These are phyloP conservation scores for Metroxylon sagu DNA, from an alignment of 176 grass and related monocot species.

Conservation along the genomic window DNA sequence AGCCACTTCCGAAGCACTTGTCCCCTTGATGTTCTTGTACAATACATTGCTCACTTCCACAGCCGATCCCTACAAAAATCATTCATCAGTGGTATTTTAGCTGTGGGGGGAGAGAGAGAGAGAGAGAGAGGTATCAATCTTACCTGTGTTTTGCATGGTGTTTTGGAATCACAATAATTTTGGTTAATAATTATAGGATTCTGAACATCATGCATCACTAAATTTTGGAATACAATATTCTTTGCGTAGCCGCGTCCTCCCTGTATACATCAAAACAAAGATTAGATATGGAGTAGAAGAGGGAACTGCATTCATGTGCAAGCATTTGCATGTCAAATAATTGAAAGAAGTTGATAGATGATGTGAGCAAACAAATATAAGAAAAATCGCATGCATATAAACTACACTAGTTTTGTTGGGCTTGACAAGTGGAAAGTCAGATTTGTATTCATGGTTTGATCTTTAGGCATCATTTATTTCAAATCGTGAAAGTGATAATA, in stretches of 20 bases:
- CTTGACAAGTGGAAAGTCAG: too few species aligned
- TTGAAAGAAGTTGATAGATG: too few species aligned
- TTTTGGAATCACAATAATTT: conserved; percentile 32
- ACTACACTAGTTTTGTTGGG: too few species aligned
- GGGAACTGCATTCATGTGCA: not conserved
- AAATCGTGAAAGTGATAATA: too few species aligned
- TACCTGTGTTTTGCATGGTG: conserved; percentile 28
- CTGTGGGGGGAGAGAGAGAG: too few species aligned
- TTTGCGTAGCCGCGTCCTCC: conserved; percentile 44
- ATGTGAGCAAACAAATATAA: too few species aligned
- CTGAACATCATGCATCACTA: conserved; percentile 28
- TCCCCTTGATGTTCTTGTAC: not conserved
- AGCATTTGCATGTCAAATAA: too few species aligned
- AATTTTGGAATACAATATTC: conserved; percentile 45
- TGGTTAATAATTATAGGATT: conserved; percentile 60
- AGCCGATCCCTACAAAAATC: not conserved
- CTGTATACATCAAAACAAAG: conserved; percentile 3
- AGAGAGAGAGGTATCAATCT: not conserved
- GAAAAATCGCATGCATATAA: too few species aligned
- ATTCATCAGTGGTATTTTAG: too few species aligned
- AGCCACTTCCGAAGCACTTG: not conserved
- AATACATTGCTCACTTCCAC: not conserved
- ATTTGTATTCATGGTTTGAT: too few species aligned
- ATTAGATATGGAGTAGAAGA: not conserved
- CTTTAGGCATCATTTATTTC: too few species aligned